Conservation (phyloP, 305 asterid genomes). For the Fraxinus nigra region DNA sequence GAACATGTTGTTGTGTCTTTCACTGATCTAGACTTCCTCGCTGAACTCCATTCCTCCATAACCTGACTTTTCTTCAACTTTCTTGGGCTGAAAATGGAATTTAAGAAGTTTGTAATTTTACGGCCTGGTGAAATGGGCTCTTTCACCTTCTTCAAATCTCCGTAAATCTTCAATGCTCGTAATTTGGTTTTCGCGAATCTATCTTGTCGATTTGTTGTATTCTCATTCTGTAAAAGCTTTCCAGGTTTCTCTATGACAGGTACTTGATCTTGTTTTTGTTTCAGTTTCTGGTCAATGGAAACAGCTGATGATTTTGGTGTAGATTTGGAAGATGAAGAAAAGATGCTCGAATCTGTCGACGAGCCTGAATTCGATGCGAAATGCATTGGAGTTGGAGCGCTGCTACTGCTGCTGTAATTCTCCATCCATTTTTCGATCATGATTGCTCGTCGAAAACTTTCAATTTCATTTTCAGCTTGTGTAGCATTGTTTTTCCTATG, state of each 20-base stretch:
- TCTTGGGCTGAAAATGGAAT: slow-evolving; percentile 74
- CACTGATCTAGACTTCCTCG: slow-evolving; percentile 69
- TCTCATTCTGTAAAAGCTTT: slow-evolving; percentile 13
- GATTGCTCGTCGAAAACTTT: slow-evolving; percentile 60
- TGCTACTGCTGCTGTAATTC: slow-evolving; percentile 25
- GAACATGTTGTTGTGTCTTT: slow-evolving; percentile 47
- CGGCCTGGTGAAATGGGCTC: slow-evolving; percentile 87
- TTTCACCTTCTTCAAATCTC: slow-evolving; percentile 69
- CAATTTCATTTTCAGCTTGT: slow-evolving; percentile 48
- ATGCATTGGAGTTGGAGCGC: slow-evolving; percentile 23
- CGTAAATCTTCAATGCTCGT: slow-evolving; percentile 60
- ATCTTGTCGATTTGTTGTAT: slow-evolving; percentile 31
- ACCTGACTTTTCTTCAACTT: slow-evolving; percentile 43
- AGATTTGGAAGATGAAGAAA: slow-evolving; percentile 51
- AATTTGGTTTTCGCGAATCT: slow-evolving; percentile 55
- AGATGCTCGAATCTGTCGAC: slow-evolving; percentile 59
- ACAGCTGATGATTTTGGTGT: slow-evolving; percentile 35
- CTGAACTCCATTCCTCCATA: slow-evolving; percentile 51
- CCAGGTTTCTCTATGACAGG: slow-evolving; percentile 6
- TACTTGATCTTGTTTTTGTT: slow-evolving; percentile 8
- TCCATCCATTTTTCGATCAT: slow-evolving; percentile 79
- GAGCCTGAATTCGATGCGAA: slow-evolving; percentile 53
- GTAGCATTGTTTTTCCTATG: slow-evolving; percentile 29
- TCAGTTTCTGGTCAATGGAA: slow-evolving; percentile 6
- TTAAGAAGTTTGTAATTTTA: slow-evolving; percentile 61